phyloP scores from a whole-genome alignment of 176 grass and related monocot genomes.

The Raddia guianensis region DNA sequence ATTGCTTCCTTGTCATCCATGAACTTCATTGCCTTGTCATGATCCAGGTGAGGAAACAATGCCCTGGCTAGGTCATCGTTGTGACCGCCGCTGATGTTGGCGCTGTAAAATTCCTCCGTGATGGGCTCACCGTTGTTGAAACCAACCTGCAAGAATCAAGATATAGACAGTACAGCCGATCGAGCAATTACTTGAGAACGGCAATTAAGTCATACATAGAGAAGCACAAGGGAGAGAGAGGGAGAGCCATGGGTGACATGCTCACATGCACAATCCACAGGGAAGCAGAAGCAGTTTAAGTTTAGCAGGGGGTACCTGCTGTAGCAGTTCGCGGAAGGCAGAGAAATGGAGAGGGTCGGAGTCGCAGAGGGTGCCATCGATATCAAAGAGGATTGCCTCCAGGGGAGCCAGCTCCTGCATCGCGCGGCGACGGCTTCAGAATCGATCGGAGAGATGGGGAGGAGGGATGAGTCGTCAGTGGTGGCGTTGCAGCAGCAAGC shows the following conservation, averaged over 20 bases:
- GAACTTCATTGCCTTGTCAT: conserved; percentile 57
- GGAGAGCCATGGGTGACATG: neutral
- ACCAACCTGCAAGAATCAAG: conserved; percentile 46
- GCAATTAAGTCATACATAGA: no score
- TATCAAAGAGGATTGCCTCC: conserved; percentile 78
- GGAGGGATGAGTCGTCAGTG: no score
- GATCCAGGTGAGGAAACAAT: conserved; percentile 71
- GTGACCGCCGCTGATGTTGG: conserved; percentile 68
- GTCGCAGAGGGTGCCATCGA: conserved; percentile 82
- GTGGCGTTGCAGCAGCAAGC: no score
- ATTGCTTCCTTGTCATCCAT: conserved; percentile 72
- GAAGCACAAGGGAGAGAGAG: no score
- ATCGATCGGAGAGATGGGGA: no score
- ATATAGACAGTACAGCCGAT: neutral
- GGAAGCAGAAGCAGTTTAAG: neutral
- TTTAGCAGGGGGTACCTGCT: conserved; percentile 45
- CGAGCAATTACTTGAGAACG: neutral
- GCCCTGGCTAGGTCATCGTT: conserved; percentile 57
- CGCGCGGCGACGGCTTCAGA: conserved; percentile 32
- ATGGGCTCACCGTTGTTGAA: conserved; percentile 69
- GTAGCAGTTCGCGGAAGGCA: conserved; percentile 68
- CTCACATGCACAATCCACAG: no score
- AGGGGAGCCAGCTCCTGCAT: conserved; percentile 62
- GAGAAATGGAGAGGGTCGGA: conserved; percentile 84
- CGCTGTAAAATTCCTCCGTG: conserved; percentile 75